phyloP scores from a whole-genome alignment of 352 stramenopile genomes.

The Blastocystis sp. region DNA sequence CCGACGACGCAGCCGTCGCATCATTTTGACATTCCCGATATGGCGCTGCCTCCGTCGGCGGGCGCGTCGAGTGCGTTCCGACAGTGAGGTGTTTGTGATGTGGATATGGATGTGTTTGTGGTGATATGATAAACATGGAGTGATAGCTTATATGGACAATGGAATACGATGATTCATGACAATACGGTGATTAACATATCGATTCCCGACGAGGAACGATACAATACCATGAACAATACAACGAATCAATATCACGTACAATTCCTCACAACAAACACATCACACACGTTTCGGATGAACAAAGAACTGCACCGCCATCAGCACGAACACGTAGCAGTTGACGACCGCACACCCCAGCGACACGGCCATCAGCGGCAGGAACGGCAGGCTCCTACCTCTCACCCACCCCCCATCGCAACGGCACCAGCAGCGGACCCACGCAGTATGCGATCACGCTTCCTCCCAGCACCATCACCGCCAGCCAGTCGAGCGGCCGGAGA shows the following conservation, averaged over 20 bases:
- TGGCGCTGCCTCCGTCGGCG: too few species aligned
- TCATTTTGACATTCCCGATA: not conserved
- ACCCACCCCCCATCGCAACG: conserved; percentile 60
- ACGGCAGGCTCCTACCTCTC: conserved; percentile 58
- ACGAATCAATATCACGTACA: too few species aligned
- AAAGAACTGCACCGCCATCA: conserved; percentile 66
- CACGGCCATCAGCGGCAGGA: conserved; percentile 71
- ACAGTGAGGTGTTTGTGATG: conserved; percentile 5
- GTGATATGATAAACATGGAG: too few species aligned
- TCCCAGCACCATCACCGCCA: not conserved
- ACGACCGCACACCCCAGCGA: conserved; percentile 68
- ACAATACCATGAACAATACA: too few species aligned
- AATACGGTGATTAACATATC: too few species aligned
- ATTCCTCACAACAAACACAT: not conserved
- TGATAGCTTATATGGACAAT: too few species aligned
- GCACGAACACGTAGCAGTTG: conserved; percentile 70
- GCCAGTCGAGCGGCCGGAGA: not conserved
- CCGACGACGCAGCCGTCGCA: conserved; percentile 10
- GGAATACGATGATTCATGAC: too few species aligned
- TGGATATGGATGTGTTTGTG: too few species aligned
- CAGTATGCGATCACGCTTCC: not conserved
- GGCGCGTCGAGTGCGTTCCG: not conserved
- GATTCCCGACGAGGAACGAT: too few species aligned
- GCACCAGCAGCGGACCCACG: not conserved
- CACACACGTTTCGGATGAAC: conserved; percentile 61